phyloP scores from a whole-genome alignment of 495 filamentous ascomycete species.

The Xylaria intraflava region DNA sequence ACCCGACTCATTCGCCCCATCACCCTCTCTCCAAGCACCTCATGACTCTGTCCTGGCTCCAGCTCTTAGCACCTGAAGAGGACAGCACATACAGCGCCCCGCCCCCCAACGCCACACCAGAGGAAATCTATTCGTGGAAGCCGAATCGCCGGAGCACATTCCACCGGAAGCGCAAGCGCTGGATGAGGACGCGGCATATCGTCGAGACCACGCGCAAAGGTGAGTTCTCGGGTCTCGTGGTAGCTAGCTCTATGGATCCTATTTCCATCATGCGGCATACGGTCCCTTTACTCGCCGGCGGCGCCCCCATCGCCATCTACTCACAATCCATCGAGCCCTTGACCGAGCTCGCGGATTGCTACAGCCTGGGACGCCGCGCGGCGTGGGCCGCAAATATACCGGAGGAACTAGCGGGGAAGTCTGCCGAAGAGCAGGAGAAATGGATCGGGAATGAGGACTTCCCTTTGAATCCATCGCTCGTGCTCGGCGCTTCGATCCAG shows the following conservation, averaged over 20 bases:
- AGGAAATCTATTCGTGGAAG: slow-evolving; percentile 59
- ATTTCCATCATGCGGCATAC: slow-evolving; percentile 63
- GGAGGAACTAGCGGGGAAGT: slow-evolving; percentile 31
- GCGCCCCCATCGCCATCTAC: slow-evolving; percentile 79
- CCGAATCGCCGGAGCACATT: slow-evolving; percentile 70
- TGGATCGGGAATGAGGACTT: slow-evolving; percentile 63
- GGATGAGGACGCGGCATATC: slow-evolving; percentile 56
- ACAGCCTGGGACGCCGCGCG: slow-evolving; percentile 65
- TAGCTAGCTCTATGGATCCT: slow-evolving; percentile 74
- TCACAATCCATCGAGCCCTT: slow-evolving; percentile 71
- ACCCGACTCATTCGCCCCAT: slow-evolving; percentile 46
- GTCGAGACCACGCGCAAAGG: slow-evolving; percentile 69
- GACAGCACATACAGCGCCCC: slow-evolving; percentile 64
- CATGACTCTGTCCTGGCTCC: slow-evolving; percentile 80
- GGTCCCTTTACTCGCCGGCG: slow-evolving; percentile 75
- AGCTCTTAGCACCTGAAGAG: slow-evolving; percentile 65
- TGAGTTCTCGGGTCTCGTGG: slow-evolving; percentile 73
- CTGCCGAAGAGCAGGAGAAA: slow-evolving; percentile 33
- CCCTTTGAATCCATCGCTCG: slow-evolving; percentile 70
- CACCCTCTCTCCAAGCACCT: slow-evolving; percentile 82
- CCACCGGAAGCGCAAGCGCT: slow-evolving; percentile 80
- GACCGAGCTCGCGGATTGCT: slow-evolving; percentile 66
- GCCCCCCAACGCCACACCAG: slow-evolving; percentile 45
- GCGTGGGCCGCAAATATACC: slow-evolving; percentile 50
- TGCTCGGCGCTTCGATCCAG: slow-evolving; percentile 76